Percentiles rank a stretch among this genome's conserved stretches.
phyloP scores from a whole-genome alignment of 2,329 filamentous ascomycete species.

The Penicillium corylophilum region DNA sequence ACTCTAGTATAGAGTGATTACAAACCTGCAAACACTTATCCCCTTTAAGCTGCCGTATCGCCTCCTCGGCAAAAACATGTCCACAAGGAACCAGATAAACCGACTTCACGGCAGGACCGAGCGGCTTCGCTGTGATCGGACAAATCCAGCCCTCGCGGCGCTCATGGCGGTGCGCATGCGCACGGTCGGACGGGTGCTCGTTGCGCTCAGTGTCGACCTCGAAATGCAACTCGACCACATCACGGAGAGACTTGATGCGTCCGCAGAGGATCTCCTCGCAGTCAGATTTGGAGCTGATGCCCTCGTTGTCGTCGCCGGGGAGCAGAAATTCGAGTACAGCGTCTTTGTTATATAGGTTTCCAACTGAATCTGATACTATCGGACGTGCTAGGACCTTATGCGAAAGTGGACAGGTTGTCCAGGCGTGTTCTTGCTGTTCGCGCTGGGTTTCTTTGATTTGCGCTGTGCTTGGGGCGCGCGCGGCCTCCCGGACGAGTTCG shows the following conservation, averaged over 20 bases:
- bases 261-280: slow-evolving; percentile 62
- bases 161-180: slow-evolving; percentile 30
- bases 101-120: slow-evolving; percentile 75
- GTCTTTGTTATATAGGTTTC: slow-evolving; percentile 93
- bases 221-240: slow-evolving; percentile 85
- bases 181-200: slow-evolving; percentile 42
- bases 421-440: slow-evolving; percentile 82
- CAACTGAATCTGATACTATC: slow-evolving; percentile 79
- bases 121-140: slow-evolving; percentile 79
- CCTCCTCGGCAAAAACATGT: slow-evolving; percentile 86
- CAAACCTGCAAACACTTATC: slow-evolving; percentile 60
- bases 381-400: slow-evolving; percentile 70
- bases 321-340: slow-evolving; percentile 72
- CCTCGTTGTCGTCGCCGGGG: slow-evolving; percentile 54
- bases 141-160: slow-evolving; percentile 69
- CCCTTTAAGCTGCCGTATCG: slow-evolving; percentile 73
- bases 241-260: slow-evolving; percentile 73
- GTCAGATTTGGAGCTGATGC: slow-evolving; percentile 54
- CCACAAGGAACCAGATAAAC: slow-evolving; percentile 94
- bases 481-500: slow-evolving; percentile 93
- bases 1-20: not conserved
- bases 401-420: slow-evolving; percentile 85
- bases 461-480: slow-evolving; percentile 74
- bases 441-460: slow-evolving; percentile 85
- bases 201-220: slow-evolving; percentile 49